phyloP scores from a whole-genome alignment of 2,329 filamentous ascomycete species.

The Cercospora nicotianae region DNA sequence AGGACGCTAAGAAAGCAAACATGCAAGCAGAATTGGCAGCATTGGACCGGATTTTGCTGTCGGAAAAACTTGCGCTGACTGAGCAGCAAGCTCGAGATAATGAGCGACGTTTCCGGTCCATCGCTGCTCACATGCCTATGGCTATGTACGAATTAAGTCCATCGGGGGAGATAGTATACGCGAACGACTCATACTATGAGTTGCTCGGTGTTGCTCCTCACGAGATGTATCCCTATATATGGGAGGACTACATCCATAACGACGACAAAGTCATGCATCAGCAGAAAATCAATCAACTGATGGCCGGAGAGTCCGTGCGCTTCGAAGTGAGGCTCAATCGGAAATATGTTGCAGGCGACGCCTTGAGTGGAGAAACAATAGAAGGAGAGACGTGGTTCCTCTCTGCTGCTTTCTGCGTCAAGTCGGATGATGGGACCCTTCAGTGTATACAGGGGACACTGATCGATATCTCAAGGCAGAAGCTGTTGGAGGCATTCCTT shows the following conservation, averaged over 20 bases:
- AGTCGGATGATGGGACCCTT: slow-evolving; percentile 20
- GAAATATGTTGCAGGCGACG: slow-evolving; percentile 20
- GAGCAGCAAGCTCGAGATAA: slow-evolving; percentile 31
- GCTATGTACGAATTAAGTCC: slow-evolving; percentile 43
- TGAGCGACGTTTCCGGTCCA: slow-evolving; percentile 40
- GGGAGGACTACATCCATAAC: slow-evolving; percentile 8
- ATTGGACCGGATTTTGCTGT: slow-evolving; percentile 21
- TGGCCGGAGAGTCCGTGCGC: slow-evolving; percentile 23
- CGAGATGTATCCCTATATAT: slow-evolving; percentile 19
- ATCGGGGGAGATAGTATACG: slow-evolving; percentile 39
- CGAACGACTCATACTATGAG: slow-evolving; percentile 42
- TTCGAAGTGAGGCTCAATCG: slow-evolving; percentile 37
- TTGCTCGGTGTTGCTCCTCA: slow-evolving; percentile 27
- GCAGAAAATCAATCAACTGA: slow-evolving; percentile 23
- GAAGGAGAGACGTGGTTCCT: slow-evolving; percentile 27
- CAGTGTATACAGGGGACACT: slow-evolving; percentile 42
- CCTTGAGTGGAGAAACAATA: slow-evolving; percentile 20
- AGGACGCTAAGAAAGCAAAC: slow-evolving; percentile 19
- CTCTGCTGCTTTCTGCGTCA: slow-evolving; percentile 21
- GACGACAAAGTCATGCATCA: slow-evolving; percentile 20
- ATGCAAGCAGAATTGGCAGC: slow-evolving; percentile 21
- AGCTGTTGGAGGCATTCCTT: slow-evolving; percentile 44
- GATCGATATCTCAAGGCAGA: slow-evolving; percentile 43
- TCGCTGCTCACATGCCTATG: slow-evolving; percentile 42
- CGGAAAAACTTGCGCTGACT: slow-evolving; percentile 28